phyloP scores from a whole-genome alignment of 495 filamentous ascomycete species.

The Pseudevernia furfuracea region DNA sequence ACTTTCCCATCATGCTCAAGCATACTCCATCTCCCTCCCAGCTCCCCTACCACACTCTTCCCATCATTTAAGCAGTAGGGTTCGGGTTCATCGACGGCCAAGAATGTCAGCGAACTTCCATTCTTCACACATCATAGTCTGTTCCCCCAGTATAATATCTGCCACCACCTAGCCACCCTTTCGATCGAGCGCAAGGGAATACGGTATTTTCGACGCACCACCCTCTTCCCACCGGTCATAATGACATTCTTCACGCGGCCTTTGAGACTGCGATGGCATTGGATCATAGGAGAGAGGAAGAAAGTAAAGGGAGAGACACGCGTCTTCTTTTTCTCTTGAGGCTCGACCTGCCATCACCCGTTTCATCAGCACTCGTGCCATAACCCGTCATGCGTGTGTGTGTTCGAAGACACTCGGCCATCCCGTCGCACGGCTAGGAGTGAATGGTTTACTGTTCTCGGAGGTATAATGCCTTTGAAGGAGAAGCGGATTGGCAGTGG shows the following conservation, averaged over 20 bases:
- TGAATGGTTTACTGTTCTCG: neutral
- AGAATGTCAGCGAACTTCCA: slow-evolving; percentile 7
- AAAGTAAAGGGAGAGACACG: neutral
- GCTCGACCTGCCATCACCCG: slow-evolving; percentile 59
- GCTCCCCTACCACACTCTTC: neutral
- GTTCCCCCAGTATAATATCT: neutral
- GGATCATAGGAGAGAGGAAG: neutral
- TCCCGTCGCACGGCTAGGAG: neutral
- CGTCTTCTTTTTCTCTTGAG: slow-evolving; percentile 81
- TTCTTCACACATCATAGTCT: neutral
- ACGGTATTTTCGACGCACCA: slow-evolving; percentile 50
- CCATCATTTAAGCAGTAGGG: slow-evolving; percentile 14
- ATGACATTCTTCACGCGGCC: slow-evolving; percentile 98
- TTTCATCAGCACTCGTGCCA: neutral
- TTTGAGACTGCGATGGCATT: slow-evolving; percentile 55
- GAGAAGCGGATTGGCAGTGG: slow-evolving; percentile 21
- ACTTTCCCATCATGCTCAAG: neutral
- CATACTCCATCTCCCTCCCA: neutral
- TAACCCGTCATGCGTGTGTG: neutral
- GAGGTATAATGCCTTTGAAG: neutral
- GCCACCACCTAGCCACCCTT: neutral
- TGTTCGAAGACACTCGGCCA: neutral
- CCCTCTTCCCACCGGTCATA: slow-evolving; percentile 98
- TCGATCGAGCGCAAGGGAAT: neutral
- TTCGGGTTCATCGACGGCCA: slow-evolving; percentile 22